Conservation (phyloP, 805 yeast genomes). For the Saccharomycopsis babjevae region DNA sequence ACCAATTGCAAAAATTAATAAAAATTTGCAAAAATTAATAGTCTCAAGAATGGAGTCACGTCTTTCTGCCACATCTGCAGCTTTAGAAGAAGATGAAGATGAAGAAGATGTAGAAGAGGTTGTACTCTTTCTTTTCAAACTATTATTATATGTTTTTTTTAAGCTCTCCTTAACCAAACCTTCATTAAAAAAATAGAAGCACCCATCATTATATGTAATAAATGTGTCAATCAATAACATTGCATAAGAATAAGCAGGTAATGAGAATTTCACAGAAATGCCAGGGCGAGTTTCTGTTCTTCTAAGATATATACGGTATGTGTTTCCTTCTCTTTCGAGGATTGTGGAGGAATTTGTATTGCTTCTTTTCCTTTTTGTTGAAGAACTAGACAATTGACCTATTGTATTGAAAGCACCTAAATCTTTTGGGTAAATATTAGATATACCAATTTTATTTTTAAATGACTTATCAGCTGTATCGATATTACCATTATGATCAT, state of each 20-base stretch:
- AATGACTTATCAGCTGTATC: background rate
- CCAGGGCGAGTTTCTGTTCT: constrained; percentile 61
- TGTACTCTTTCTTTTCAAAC: constrained; percentile 8
- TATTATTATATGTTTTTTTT: constrained; percentile 51
- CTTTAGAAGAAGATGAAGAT: constrained; percentile 19
- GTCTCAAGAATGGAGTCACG: constrained; percentile 56
- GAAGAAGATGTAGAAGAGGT: constrained; percentile 3
- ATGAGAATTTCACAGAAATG: constrained; percentile 55
- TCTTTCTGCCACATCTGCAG: constrained; percentile 22
- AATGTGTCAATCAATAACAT: constrained; percentile 66
- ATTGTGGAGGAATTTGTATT: constrained; percentile 30
- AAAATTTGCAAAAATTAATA: constrained; percentile 70
- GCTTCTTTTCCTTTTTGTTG: background rate
- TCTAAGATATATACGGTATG: constrained; percentile 59
- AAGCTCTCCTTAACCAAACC: constrained; percentile 63
- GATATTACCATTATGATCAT: background rate
- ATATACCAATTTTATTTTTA: background rate
- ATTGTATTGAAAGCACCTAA: background rate
- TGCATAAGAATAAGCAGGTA: constrained; percentile 72
- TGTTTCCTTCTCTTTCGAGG: constrained; percentile 66
- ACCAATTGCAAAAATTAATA: constrained; percentile 67
- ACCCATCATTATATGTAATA: constrained; percentile 71
- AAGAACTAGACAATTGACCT: background rate
- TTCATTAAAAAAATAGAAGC: constrained; percentile 77
- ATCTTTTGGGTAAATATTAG: background rate